Evolutionary conservation across 2,329 filamentous ascomycete species (phyloP).

Genomic region (Periconia sp.): DNA sequence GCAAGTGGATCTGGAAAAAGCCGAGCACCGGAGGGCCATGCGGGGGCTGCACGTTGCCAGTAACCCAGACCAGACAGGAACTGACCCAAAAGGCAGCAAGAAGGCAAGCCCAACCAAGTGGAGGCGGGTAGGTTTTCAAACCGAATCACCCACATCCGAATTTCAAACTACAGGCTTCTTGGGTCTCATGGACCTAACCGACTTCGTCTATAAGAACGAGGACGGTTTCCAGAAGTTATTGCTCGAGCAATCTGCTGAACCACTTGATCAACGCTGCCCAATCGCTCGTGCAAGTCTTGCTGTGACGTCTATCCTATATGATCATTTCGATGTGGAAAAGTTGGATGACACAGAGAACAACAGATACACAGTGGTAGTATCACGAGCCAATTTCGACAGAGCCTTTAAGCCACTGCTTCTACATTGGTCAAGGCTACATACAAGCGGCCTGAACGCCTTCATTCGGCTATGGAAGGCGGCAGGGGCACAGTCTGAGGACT

Average conservation of each 20-base stretch:
- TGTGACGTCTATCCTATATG: constrained; percentile 84
- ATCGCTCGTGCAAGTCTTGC: constrained; percentile 84
- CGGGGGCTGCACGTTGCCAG: constrained; percentile 85
- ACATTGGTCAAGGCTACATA: constrained; percentile 91
- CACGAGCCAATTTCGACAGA: constrained; percentile 76
- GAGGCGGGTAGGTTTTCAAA: constrained; percentile 87
- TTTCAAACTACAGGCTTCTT: constrained; percentile 86
- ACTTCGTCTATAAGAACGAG: constrained; percentile 89
- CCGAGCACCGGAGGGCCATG: constrained; percentile 84
- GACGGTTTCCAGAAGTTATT: constrained; percentile 90
- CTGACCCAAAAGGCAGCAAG: constrained; percentile 56
- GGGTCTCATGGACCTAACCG: constrained; percentile 95
- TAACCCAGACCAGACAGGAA: constrained; percentile 61
- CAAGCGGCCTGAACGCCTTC: constrained; percentile 81
- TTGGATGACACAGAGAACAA: constrained; percentile 77
- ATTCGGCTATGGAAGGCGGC: constrained; percentile 92
- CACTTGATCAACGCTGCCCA: constrained; percentile 75
- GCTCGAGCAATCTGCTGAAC: constrained; percentile 80
- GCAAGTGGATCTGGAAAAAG: constrained; percentile 77
- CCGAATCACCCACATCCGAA: constrained; percentile 82
- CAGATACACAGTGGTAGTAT: constrained; percentile 73
- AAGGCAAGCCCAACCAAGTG: constrained; percentile 89
- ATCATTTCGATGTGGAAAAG: constrained; percentile 93
- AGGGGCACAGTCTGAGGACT: constrained; percentile 80
- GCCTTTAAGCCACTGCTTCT: constrained; percentile 84